These are phyloP conservation scores for Cornus suecica DNA, from an alignment of 148 eudicot species.

Conservation along the genomic window DNA sequence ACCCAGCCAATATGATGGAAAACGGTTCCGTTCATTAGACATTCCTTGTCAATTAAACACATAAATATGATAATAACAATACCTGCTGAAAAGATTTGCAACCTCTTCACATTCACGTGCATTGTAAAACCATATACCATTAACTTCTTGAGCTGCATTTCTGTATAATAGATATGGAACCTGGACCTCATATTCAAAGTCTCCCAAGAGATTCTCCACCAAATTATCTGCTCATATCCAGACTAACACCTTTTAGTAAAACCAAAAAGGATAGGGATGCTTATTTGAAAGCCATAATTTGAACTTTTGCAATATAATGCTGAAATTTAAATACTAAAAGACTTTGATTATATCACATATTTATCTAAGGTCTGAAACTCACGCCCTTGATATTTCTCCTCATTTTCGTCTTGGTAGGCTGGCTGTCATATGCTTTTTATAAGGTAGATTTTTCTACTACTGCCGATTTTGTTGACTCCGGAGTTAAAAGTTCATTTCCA, in stretches of 20 bases:
- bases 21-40: neutral
- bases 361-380: neutral
- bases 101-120: slow-evolving; percentile 74
- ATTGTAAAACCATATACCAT: slow-evolving; percentile 81
- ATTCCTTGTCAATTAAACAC: neutral
- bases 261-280: neutral
- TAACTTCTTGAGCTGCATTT: slow-evolving; percentile 75
- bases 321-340: neutral
- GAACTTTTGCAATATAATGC: neutral
- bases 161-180: slow-evolving; percentile 67
- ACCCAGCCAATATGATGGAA: neutral
- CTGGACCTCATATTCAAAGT: slow-evolving; percentile 75
- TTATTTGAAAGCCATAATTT: neutral
- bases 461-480: too few species aligned
- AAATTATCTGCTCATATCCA: slow-evolving; percentile 48
- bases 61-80: neutral
- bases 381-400: neutral
- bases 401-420: too few species aligned
- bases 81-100: slow-evolving; percentile 73
- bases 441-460: too few species aligned
- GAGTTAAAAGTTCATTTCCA: too few species aligned
- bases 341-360: neutral
- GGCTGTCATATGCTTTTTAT: too few species aligned
- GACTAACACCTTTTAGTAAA: neutral
- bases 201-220: slow-evolving; percentile 75